phyloP scores from a whole-genome alignment of 129 eudicot species.

The Chrysanthemum lavandulifolium region DNA sequence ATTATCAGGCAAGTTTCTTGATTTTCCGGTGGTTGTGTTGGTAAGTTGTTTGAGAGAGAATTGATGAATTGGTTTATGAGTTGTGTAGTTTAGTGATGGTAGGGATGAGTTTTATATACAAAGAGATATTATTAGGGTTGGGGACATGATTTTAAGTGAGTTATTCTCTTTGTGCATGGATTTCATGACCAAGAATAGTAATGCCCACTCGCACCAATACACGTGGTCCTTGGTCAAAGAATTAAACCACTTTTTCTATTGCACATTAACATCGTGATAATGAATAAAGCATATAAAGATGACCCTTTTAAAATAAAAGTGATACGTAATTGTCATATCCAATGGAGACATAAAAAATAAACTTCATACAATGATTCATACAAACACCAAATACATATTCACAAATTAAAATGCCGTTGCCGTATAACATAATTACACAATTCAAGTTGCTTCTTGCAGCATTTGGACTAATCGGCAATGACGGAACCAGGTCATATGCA shows the following conservation, averaged over 20 bases:
- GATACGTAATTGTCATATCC: no score
- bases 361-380: no score
- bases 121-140: constrained; percentile 15
- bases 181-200: constrained; percentile 27
- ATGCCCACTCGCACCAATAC: constrained; percentile 20
- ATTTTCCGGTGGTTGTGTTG: constrained; percentile 5
- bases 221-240: background rate
- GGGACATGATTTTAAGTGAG: constrained; percentile 35
- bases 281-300: no score
- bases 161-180: constrained; percentile 42
- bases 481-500: no score
- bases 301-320: no score
- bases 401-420: no score
- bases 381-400: no score
- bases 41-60: constrained; percentile 20
- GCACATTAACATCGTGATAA: no score
- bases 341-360: no score
- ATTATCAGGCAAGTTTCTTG: constrained; percentile 25
- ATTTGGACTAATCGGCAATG: no score
- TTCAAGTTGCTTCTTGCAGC: no score
- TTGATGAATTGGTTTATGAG: constrained; percentile 23
- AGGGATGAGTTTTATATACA: constrained; percentile 27
- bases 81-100: constrained; percentile 29
- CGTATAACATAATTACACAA: no score
- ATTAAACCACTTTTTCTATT: background rate